These are phyloP conservation scores for Physocladia obscura DNA, from an alignment of 192 early-diverging fungal species.

Conservation along the genomic window DNA sequence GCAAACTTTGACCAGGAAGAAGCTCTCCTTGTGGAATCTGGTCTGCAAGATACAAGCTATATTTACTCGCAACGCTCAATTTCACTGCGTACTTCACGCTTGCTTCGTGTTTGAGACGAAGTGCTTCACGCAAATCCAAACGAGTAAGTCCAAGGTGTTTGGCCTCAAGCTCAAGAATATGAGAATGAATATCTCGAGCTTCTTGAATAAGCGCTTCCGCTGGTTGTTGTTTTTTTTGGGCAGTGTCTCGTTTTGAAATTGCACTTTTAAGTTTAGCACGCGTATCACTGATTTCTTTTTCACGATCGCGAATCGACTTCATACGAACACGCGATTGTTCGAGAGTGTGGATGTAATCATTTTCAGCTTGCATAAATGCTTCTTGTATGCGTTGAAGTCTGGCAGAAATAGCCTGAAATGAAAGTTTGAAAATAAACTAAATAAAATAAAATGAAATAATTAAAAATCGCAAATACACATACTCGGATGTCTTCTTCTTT, in stretches of 20 bases:
- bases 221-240: conserved; percentile 19
- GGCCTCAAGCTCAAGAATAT: conserved; percentile 16
- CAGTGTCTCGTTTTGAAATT: conserved; percentile 8
- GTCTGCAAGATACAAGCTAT: conserved; percentile 13
- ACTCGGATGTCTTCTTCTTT: conserved; percentile 28
- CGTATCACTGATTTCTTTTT: conserved; percentile 22
- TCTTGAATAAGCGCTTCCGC: conserved; percentile 2
- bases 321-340: conserved; percentile 7
- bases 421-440: neutral
- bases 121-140: conserved; percentile 12
- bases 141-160: conserved; percentile 27
- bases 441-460: neutral
- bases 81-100: conserved; percentile 13
- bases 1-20: conserved; percentile 19
- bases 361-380: conserved; percentile 12
- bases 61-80: conserved; percentile 13
- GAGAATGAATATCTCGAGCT: conserved; percentile 13
- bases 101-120: conserved; percentile 21
- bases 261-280: neutral
- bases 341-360: conserved; percentile 12
- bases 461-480: neutral
- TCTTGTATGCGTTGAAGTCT: conserved; percentile 8
- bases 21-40: conserved; percentile 32
- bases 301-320: conserved; percentile 28
- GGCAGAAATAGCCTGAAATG: neutral